These are phyloP conservation scores for Ogataea degrootiae DNA, from an alignment of 805 yeast genomes.

Conservation along the genomic window DNA sequence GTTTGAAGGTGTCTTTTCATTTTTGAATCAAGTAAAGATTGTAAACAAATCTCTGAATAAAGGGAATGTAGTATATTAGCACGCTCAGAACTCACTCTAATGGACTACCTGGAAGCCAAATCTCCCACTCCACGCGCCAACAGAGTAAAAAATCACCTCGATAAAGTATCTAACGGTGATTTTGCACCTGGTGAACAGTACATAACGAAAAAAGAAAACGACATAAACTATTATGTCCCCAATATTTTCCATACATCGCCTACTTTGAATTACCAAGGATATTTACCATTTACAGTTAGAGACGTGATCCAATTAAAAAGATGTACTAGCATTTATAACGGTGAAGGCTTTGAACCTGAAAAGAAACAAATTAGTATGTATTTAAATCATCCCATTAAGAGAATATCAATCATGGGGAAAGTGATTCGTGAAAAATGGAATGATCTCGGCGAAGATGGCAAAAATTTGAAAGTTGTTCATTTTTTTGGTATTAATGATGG, in stretches of 20 bases:
- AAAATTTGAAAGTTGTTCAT: constrained; percentile 5
- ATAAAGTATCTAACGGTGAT: constrained; percentile 6
- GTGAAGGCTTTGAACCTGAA: constrained; percentile 16
- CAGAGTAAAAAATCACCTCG: constrained; percentile 3
- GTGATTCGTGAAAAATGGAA: constrained; percentile 30
- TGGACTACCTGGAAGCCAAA: neutral
- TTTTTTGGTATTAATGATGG: constrained; percentile 30
- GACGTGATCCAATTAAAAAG: constrained; percentile 24
- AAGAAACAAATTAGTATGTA: constrained; percentile 26
- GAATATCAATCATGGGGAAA: constrained; percentile 33
- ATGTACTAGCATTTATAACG: constrained; percentile 24
- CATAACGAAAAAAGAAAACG: constrained; percentile 21
- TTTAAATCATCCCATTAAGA: constrained; percentile 39
- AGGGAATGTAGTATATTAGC: too few relatives aligned
- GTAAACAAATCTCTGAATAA: neutral
- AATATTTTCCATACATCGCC: constrained; percentile 31
- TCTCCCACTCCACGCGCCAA: neutral
- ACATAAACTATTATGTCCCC: constrained; percentile 31
- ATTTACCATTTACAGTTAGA: constrained; percentile 27
- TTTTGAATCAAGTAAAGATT: neutral
- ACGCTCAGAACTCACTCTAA: neutral
- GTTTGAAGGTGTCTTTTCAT: neutral
- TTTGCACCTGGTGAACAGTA: constrained; percentile 19
- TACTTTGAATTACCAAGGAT: constrained; percentile 19
- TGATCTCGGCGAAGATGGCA: constrained; percentile 3